These are phyloP conservation scores for Cyberlindnera nakhonratchasimensis DNA, from an alignment of 805 yeast species.

Conservation along the genomic window DNA sequence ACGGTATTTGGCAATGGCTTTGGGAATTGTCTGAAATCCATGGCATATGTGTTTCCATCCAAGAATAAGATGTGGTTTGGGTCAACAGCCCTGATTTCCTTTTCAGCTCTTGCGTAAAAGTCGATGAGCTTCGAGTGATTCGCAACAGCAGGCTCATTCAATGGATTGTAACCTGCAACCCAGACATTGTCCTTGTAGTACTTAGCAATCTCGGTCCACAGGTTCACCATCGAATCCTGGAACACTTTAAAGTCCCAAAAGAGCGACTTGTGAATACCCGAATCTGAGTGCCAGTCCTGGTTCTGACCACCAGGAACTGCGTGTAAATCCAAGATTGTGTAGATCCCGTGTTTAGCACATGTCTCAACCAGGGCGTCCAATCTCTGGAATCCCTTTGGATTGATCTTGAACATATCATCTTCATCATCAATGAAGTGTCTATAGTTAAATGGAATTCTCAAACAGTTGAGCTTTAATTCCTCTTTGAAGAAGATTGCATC, in stretches of 20 bases:
- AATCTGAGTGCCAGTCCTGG: conserved; percentile 53
- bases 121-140: conserved; percentile 39
- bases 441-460: conserved; percentile 51
- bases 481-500: conserved; percentile 45
- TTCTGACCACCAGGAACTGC: conserved; percentile 52
- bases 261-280: conserved; percentile 42
- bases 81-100: conserved; percentile 41
- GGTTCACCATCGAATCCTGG: conserved; percentile 43
- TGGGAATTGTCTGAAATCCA: conserved; percentile 48
- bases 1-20: conserved; percentile 41
- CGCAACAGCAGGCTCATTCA: conserved; percentile 49
- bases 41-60: conserved; percentile 50
- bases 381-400: conserved; percentile 42
- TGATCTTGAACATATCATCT: conserved; percentile 39
- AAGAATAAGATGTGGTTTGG: conserved; percentile 46
- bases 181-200: conserved; percentile 44
- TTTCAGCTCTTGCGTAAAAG: conserved; percentile 38
- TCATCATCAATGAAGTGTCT: conserved; percentile 46
- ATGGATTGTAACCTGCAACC: conserved; percentile 54
- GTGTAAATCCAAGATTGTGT: conserved; percentile 47
- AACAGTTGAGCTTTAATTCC: conserved; percentile 40
- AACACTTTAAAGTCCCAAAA: conserved; percentile 49
- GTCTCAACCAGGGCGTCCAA: conserved; percentile 42
- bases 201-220: conserved; percentile 44
- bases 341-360: conserved; percentile 45